A percentile compares a stretch with the other conserved stretches of the same genome.
Conservation (phyloP, 2,329 filamentous ascomycete species). For the Phyllosticta citriasiana region DNA sequence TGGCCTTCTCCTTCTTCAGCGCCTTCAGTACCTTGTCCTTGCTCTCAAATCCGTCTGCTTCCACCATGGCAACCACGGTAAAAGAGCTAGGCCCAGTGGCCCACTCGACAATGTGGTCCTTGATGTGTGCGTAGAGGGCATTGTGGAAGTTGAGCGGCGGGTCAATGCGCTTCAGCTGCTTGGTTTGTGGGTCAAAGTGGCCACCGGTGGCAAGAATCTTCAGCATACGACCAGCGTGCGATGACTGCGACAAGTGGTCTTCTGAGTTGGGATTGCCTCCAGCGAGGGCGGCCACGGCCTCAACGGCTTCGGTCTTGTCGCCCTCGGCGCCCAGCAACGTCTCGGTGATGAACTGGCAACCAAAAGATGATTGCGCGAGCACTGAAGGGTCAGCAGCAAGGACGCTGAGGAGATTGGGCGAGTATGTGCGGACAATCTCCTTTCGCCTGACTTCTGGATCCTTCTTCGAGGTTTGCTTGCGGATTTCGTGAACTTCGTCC, state of each 20-base stretch:
- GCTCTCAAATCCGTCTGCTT: slow-evolving; percentile 57
- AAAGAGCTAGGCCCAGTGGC: slow-evolving; percentile 80
- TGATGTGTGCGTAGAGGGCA: slow-evolving; percentile 71
- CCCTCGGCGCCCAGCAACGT: slow-evolving; percentile 66
- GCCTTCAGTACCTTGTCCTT: slow-evolving; percentile 57
- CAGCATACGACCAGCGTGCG: slow-evolving; percentile 69
- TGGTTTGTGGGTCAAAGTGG: slow-evolving; percentile 65
- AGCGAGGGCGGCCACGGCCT: slow-evolving; percentile 48
- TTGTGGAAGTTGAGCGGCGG: slow-evolving; percentile 73
- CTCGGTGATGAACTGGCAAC: slow-evolving; percentile 77
- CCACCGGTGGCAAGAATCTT: slow-evolving; percentile 88
- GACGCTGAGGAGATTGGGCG: slow-evolving; percentile 63
- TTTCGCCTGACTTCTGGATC: slow-evolving; percentile 64
- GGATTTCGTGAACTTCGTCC: slow-evolving; percentile 66
- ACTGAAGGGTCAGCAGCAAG: slow-evolving; percentile 58
- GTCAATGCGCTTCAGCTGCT: slow-evolving; percentile 58
- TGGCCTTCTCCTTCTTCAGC: slow-evolving; percentile 63
- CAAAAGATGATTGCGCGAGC: slow-evolving; percentile 66
- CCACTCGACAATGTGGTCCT: slow-evolving; percentile 67
- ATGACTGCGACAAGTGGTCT: slow-evolving; percentile 50
- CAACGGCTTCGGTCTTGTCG: slow-evolving; percentile 63
- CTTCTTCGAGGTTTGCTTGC: slow-evolving; percentile 85
- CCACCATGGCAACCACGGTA: slow-evolving; percentile 70
- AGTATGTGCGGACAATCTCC: slow-evolving; percentile 66
- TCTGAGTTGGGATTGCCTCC: slow-evolving; percentile 30